Conservation (phyloP, 208 protist species). For the Trypanosoma boissoni region DNA sequence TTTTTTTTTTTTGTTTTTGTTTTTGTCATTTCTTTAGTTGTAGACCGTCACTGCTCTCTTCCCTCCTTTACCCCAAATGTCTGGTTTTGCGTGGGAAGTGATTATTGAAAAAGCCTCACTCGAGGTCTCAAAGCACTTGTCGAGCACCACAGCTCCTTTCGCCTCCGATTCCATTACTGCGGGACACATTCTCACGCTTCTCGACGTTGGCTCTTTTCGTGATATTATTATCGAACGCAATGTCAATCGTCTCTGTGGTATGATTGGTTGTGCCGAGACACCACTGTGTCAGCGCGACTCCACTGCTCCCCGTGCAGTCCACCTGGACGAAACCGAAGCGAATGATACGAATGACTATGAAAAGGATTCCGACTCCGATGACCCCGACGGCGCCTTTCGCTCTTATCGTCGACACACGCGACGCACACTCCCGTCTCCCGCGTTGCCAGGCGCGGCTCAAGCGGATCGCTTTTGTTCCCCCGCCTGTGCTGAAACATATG, state of each 20-base stretch:
- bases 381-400: too few relatives aligned
- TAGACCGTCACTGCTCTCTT: constrained; percentile 6
- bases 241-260: constrained; percentile 49
- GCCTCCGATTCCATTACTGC: constrained; percentile 31
- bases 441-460: constrained; percentile 29
- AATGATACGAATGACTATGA: constrained; percentile 9
- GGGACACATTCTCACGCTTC: constrained; percentile 49
- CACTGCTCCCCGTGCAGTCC: not conserved
- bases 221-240: constrained; percentile 76
- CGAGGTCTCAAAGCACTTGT: constrained; percentile 56
- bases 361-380: too few relatives aligned
- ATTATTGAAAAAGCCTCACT: constrained; percentile 60
- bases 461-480: constrained; percentile 65
- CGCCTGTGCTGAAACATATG: constrained; percentile 47
- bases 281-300: constrained; percentile 26
- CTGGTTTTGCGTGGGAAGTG: constrained; percentile 51
- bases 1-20: not conserved
- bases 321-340: not conserved
- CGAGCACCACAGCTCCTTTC: constrained; percentile 38
- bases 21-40: not conserved
- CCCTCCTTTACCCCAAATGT: constrained; percentile 2
- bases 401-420: too few relatives aligned
- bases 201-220: constrained; percentile 49
- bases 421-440: too few relatives aligned
- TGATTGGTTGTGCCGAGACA: constrained; percentile 49